Conservation (phyloP, 2,329 filamentous ascomycete genomes). For the Ophiosphaerella korrae region DNA sequence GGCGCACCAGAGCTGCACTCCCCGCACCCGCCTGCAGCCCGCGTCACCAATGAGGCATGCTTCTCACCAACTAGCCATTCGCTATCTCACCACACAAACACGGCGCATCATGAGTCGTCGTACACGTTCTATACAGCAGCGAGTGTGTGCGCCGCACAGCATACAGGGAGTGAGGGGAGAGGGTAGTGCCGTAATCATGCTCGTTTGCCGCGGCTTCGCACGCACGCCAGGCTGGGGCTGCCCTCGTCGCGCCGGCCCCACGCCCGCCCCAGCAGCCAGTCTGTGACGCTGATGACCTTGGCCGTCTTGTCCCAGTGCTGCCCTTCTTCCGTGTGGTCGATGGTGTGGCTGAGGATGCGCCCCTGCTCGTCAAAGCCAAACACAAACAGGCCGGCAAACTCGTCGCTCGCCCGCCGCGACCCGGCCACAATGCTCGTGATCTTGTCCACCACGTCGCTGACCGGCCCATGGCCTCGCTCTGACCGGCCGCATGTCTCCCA, state of each 20-base stretch:
- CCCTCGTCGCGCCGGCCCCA: slow-evolving; percentile 56
- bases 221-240: slow-evolving; percentile 51
- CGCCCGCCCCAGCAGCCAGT: slow-evolving; percentile 88
- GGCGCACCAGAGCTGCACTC: slow-evolving; percentile 8
- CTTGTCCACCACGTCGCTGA: slow-evolving; percentile 59
- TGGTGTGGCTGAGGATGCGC: slow-evolving; percentile 83
- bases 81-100: slow-evolving; percentile 1
- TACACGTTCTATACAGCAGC: slow-evolving; percentile 27
- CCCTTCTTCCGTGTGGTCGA: slow-evolving; percentile 88
- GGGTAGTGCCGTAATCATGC: neutral
- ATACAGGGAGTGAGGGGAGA: neutral
- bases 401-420: slow-evolving; percentile 56
- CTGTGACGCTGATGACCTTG: slow-evolving; percentile 86
- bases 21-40: neutral
- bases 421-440: slow-evolving; percentile 63
- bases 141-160: neutral
- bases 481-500: slow-evolving; percentile 75
- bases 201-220: slow-evolving; percentile 1
- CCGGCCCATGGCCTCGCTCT: slow-evolving; percentile 50
- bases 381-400: slow-evolving; percentile 90
- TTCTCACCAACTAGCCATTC: neutral
- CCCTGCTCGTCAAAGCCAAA: slow-evolving; percentile 94
- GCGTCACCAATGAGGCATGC: too few relatives aligned
- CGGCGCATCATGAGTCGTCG: slow-evolving; percentile 16
- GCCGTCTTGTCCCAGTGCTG: slow-evolving; percentile 83